Percentiles rank a stretch among this genome's conserved stretches.
phyloP scores from a whole-genome alignment of 1,284 basidiomycete species.

The Ustilago vetiveriae region DNA sequence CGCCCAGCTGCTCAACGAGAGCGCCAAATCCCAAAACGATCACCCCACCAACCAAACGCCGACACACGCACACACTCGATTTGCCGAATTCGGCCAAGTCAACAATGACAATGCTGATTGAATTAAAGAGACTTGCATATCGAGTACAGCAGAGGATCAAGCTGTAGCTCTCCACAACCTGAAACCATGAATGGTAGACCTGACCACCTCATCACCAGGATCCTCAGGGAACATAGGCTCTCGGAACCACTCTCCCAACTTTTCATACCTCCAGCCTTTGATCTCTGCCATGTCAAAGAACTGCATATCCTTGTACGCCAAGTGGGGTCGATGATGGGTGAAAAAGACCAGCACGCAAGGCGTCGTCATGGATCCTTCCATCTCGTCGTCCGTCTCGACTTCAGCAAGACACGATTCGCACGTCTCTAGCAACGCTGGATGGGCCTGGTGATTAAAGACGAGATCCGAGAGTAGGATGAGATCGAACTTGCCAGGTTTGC shows the following conservation, averaged over 20 bases:
- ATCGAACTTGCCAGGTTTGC: conserved; percentile 72
- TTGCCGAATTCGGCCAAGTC: too few relatives aligned
- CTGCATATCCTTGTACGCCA: conserved; percentile 82
- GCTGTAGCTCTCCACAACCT: conserved; percentile 30
- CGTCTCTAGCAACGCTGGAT: conserved; percentile 81
- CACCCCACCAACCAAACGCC: too few relatives aligned
- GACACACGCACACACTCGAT: too few relatives aligned
- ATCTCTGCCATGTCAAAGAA: conserved; percentile 79
- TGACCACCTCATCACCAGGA: conserved; percentile 52
- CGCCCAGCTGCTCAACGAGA: too few relatives aligned
- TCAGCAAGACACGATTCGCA: conserved; percentile 72
- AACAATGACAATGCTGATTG: too few relatives aligned
- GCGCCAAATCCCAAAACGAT: too few relatives aligned
- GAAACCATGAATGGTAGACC: conserved; percentile 56
- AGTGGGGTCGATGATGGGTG: conserved; percentile 84
- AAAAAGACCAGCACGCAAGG: conserved; percentile 85
- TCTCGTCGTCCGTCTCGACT: conserved; percentile 17
- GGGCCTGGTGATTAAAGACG: conserved; percentile 80
- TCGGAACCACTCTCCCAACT: conserved; percentile 76
- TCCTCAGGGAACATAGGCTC: conserved; percentile 67
- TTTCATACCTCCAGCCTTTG: conserved; percentile 79
- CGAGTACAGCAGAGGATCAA: background rate
- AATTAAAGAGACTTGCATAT: too few relatives aligned
- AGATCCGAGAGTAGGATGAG: conserved; percentile 90
- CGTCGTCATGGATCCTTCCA: conserved; percentile 15